These are phyloP conservation scores for Coriaria nepalensis DNA, from an alignment of 306 rosid genomes.

Conservation along the genomic window DNA sequence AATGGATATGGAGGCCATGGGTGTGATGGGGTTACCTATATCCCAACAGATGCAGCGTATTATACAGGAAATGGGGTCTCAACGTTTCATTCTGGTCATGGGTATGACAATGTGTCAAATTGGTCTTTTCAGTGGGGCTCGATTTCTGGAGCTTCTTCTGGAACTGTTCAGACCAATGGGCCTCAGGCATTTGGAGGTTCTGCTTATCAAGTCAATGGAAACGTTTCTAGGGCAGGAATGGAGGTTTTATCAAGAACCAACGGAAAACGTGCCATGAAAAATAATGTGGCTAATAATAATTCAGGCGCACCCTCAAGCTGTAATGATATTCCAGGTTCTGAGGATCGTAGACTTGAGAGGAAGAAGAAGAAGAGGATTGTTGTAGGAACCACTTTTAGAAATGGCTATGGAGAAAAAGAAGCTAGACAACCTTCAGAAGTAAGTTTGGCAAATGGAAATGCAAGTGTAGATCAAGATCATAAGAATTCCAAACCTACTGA, in stretches of 20 bases:
- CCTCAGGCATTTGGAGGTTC: constrained; percentile 33
- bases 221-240: constrained; percentile 42
- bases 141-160: constrained; percentile 38
- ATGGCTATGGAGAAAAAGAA: constrained; percentile 41
- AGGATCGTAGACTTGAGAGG: constrained; percentile 42
- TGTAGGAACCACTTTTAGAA: constrained; percentile 36
- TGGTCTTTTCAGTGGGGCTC: constrained; percentile 71
- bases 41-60: constrained; percentile 47
- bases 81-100: constrained; percentile 52
- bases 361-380: constrained; percentile 55
- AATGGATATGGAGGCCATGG: constrained; percentile 74
- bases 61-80: constrained; percentile 58
- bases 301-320: constrained; percentile 26
- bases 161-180: constrained; percentile 45
- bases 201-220: constrained; percentile 47
- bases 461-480: constrained; percentile 32
- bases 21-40: constrained; percentile 62
- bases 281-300: constrained; percentile 27
- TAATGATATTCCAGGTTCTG: constrained; percentile 32
- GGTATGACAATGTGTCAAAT: constrained; percentile 64
- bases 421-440: constrained; percentile 37
- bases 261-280: constrained; percentile 33
- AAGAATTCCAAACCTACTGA: constrained; percentile 31
- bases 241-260: constrained; percentile 48
- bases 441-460: constrained; percentile 45